Base-by-base conservation (phyloP, 345 rosid genomes). In the Salix purpurea region DNA sequence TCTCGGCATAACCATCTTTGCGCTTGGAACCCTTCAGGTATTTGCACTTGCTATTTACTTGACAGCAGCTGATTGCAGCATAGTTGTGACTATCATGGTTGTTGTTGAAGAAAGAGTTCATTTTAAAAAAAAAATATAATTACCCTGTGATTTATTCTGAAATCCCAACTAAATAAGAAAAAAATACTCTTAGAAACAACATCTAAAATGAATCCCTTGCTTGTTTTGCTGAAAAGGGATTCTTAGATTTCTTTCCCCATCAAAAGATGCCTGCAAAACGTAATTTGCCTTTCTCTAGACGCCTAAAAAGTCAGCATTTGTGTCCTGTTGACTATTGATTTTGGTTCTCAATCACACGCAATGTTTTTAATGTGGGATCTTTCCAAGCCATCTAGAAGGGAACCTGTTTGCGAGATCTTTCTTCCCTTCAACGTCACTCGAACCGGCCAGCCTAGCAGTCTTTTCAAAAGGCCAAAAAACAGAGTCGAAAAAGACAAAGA, bases 21-120 rank as follows among this genome's bases (percentile, higher is more conserved):
- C 80, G 78, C 76, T 90, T 2, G 99, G 85, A 1, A 93, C 97
- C 21, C 92, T 94, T 85, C 97, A 92, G 94, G 98, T 91, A 64
- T 65, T 76, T 7, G 3, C 62, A 19, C 56, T 62, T 18, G 2
- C 14, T 16, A 6, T 16, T n/a, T 56, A 1, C 26, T 26, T 56
- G 1, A 56, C 13, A 56, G 28, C 5, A 3, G 23, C 10, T 56
- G 3, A 56, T 56, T 56, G 62, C 37, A 36, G 37, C 37, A 36
- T 36, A n/a, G 4, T 8, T n/a, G n/a, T 56, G 62, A 56, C n/a
- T 9, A 13, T 56, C 58, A 18, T 56, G 2, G 14, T 42, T 42
- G 46, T 11, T 42, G 46, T 42, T 42, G 46, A 42, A 42, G 14
- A 42, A 42, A 11, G 46, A 10, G 13, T 42, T 42, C 4, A 42